phyloP scores from a whole-genome alignment of 331 rosid genomes.

The Arachis monticola region DNA sequence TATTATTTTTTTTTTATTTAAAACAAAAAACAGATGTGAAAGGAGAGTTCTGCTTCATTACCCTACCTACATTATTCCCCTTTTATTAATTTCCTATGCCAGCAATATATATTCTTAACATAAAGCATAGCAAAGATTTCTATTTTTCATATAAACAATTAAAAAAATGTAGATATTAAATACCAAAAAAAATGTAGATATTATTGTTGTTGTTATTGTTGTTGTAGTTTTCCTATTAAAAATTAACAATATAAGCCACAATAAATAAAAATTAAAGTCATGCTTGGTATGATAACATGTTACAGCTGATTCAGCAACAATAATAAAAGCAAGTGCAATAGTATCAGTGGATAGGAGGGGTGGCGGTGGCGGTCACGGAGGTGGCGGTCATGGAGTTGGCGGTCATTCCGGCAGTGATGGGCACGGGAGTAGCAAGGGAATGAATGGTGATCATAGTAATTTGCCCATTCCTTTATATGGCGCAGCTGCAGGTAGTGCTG shows the following conservation, averaged over 20 bases:
- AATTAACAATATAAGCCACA: background rate
- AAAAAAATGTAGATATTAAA: background rate
- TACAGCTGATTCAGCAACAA: background rate
- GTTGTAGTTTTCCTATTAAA: background rate
- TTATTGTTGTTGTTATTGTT: too few species aligned
- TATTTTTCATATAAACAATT: background rate
- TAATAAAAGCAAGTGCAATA: background rate
- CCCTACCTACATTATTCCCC: background rate
- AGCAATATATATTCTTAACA: background rate
- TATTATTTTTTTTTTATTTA: too few species aligned
- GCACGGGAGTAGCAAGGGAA: background rate
- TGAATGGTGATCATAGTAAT: slow-evolving; percentile 9
- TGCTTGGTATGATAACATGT: background rate
- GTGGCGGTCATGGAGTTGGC: slow-evolving; percentile 10
- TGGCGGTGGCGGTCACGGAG: slow-evolving; percentile 17
- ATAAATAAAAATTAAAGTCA: background rate
- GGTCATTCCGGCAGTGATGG: slow-evolving; percentile 16
- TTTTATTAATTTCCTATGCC: background rate
- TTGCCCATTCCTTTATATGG: slow-evolving; percentile 26
- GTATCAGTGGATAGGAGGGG: slow-evolving; percentile 1
- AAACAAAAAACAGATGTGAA: background rate
- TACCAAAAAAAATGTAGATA: background rate
- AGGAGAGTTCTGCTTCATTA: background rate
- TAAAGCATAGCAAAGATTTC: background rate
- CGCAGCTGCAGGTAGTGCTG: background rate